Percentiles rank a stretch among this genome's conserved stretches.
Evolutionary conservation across 306 rosid genomes (phyloP).

Genomic region (Morella rubra): DNA sequence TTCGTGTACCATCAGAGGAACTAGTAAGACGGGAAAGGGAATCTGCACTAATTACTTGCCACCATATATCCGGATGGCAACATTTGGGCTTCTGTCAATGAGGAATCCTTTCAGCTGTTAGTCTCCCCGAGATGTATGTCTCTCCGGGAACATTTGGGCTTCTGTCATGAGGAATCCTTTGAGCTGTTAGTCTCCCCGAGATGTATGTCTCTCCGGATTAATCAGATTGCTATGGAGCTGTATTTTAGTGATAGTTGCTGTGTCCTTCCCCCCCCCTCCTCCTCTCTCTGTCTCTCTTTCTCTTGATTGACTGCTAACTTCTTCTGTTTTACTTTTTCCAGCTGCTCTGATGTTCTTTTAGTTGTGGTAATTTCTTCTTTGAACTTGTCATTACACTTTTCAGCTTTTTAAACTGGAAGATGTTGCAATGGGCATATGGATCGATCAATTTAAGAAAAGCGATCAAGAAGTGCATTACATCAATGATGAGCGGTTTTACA

Average conservation of each 20-base stretch:
- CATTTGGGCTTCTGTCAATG: neutral
- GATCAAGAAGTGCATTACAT: too few species aligned
- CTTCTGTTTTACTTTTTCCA: too few species aligned
- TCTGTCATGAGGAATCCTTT: too few species aligned
- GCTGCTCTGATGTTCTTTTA: too few species aligned
- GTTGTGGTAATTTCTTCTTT: neutral
- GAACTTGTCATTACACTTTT: neutral
- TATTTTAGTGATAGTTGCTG: neutral
- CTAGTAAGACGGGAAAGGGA: neutral
- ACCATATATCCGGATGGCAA: neutral
- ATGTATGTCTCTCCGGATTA: neutral
- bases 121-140: neutral
- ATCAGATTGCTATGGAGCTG: neutral
- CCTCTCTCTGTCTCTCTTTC: too few species aligned
- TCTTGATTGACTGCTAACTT: too few species aligned
- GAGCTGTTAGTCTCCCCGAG: too few species aligned
- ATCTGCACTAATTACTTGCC: neutral
- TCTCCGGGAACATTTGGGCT: too few species aligned
- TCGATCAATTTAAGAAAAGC: conserved; percentile 62
- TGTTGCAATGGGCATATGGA: conserved; percentile 97
- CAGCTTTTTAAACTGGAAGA: conserved; percentile 95
- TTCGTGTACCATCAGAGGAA: neutral
- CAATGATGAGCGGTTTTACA: conserved; percentile 74
- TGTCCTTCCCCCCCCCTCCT: neutral
- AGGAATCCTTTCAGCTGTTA: neutral